Evolutionary conservation across 2,329 filamentous ascomycete species (phyloP).

Genomic region (Colletotrichum incanum): DNA sequence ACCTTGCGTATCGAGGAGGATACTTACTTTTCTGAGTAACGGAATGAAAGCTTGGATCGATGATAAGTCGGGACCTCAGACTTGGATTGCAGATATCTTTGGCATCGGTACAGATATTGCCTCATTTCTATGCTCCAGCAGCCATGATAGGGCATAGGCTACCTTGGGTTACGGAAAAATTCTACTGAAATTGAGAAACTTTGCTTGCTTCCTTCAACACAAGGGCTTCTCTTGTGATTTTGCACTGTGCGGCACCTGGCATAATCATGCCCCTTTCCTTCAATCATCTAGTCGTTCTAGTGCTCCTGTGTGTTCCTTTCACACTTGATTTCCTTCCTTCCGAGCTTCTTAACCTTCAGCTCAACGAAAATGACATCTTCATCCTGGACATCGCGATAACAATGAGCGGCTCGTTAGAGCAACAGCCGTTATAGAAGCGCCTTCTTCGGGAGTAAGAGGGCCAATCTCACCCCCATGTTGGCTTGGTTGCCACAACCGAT

Average conservation of each 20-base stretch:
- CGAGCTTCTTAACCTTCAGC: not conserved
- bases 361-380: no score
- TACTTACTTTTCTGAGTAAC: not conserved
- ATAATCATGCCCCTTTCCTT: not conserved
- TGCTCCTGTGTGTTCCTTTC: not conserved
- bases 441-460: no score
- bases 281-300: not conserved
- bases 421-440: no score
- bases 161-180: not conserved
- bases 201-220: not conserved
- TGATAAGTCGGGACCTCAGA: not conserved
- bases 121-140: not conserved
- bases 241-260: not conserved
- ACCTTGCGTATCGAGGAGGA: not conserved
- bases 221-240: no score
- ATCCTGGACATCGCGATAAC: no score
- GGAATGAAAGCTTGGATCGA: conserved; percentile 1
- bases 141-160: not conserved
- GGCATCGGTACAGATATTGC: not conserved
- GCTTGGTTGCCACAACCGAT: not conserved
- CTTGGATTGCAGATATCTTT: not conserved
- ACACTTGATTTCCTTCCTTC: not conserved
- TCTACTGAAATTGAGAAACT: conserved; percentile 2
- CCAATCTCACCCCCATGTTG: not conserved
- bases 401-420: no score